Evolutionary conservation across 2,329 filamentous ascomycete species (phyloP).

Genomic region (Fusarium paranaense): DNA sequence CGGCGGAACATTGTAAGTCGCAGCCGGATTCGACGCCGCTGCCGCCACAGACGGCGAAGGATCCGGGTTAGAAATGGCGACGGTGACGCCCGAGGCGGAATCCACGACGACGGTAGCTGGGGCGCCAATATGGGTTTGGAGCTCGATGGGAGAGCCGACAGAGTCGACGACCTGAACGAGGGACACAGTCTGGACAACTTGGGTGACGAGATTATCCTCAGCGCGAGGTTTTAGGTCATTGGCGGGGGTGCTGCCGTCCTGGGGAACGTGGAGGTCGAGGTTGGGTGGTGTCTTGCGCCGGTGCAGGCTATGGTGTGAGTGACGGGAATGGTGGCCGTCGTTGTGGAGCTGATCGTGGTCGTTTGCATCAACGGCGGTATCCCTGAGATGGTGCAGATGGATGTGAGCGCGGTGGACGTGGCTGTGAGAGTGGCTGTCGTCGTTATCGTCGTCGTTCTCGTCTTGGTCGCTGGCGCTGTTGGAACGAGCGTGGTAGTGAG

Average conservation of each 20-base stretch:
- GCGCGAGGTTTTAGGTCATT: conserved; percentile 31
- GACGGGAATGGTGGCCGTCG: conserved; percentile 41
- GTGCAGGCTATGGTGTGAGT: conserved; percentile 38
- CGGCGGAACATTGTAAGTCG: conserved; percentile 38
- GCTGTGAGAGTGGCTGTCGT: conserved; percentile 8
- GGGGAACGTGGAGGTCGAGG: conserved; percentile 38
- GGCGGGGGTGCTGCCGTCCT: conserved; percentile 29
- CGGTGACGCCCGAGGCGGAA: conserved; percentile 52
- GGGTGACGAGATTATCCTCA: conserved; percentile 52
- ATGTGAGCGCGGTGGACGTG: conserved; percentile 32
- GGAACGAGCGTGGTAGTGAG: conserved; percentile 33
- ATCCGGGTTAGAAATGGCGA: conserved; percentile 47
- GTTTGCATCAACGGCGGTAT: conserved; percentile 23
- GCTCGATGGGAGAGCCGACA: conserved; percentile 57
- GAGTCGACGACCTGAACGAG: conserved; percentile 65
- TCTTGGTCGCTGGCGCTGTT: not conserved
- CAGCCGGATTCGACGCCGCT: conserved; percentile 36
- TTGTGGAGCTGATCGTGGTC: conserved; percentile 28
- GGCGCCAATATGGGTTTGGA: conserved; percentile 56
- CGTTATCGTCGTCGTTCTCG: conserved; percentile 4
- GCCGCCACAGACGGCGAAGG: conserved; percentile 37
- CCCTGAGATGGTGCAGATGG: conserved; percentile 27
- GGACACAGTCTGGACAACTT: conserved; percentile 66
- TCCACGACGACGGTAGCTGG: conserved; percentile 54
- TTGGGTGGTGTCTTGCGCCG: conserved; percentile 26